Evolutionary conservation across 2,329 filamentous ascomycete species (phyloP).

Genomic region (Fusarium keratoplasticum): DNA sequence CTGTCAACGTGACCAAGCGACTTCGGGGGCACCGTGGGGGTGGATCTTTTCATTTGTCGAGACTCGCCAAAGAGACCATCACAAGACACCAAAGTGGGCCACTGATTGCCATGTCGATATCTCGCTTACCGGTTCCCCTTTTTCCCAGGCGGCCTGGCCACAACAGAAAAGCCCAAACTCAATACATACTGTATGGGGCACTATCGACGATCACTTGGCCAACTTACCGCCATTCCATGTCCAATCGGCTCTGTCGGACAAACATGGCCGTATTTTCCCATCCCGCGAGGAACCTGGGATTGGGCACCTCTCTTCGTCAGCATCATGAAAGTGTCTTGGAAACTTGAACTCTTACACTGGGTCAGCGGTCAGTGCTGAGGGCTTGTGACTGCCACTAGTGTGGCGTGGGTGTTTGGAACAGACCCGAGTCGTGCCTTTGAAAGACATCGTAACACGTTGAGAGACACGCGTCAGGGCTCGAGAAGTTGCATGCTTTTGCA

Average conservation of each 20-base stretch:
- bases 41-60: slow-evolving; percentile 1
- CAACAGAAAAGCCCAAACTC: not conserved
- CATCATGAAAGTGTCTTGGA: not conserved
- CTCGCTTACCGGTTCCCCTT: not conserved
- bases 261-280: not conserved
- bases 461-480: not conserved
- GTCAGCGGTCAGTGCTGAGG: not conserved
- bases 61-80: not conserved
- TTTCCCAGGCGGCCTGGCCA: not conserved
- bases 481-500: not conserved
- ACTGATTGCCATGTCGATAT: not conserved
- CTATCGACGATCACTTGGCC: not conserved
- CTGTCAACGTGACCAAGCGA: not conserved
- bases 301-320: not conserved
- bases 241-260: not conserved
- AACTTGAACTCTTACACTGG: not conserved
- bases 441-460: not conserved
- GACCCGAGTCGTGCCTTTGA: not conserved
- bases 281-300: not conserved
- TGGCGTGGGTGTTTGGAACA: not conserved
- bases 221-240: slow-evolving; percentile 2
- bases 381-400: not conserved
- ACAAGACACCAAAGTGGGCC: not conserved
- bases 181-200: not conserved
- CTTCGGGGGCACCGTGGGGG: not conserved